Evolutionary conservation across 768 basidiomycete genomes (phyloP), one percentile per base, ranked within the genome.

Genomic region (Leccinum pellstonianum): DNA sequence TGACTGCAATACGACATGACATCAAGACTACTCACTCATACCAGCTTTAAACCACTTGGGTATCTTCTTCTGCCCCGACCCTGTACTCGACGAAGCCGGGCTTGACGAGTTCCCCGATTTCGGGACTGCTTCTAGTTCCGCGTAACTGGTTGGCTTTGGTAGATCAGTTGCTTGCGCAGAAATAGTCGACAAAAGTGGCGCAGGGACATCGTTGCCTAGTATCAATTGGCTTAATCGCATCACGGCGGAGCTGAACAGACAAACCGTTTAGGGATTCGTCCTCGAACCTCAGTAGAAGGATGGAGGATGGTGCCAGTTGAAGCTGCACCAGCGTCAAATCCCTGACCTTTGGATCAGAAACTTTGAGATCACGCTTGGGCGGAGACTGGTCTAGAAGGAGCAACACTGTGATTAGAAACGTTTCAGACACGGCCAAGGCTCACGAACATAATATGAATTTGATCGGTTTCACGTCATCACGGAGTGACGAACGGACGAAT

Each of bases 391-490:
- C 92, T 94, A 46, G 15, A 46, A 19, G 38, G 41, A 23, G 53
- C 7, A 9, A 31, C n/a, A 27, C 65, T 8, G 57, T 2, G 47
- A 19, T 23, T 25, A 52, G 4, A 46, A 60, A 29, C 11, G 43
- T 52, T 12, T n/a, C 41, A 48, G 47, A 50, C 9, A 33, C 25
- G 7, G n/a, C n/a, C 10, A 14, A 9, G 27, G 27, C 37, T 31
- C 35, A 81, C 86, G 55, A 66, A 95, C 93, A 95, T 41, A 96
- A 79, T 41, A 93, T 80, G 67, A 94, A 96, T 66, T 93, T 92
- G 74, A 84, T 83, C 3, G 86, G 80, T 70, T 90, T 86, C 49
- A 86, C 84, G 61, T 93, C 90, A 57, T 91, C 89, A 47, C 84
- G 77, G 35, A 96, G 76, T 21, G 84, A 83, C 33, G 79, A 75